Conservation (phyloP, 441 rosid species). For the Omphalea diandra region DNA sequence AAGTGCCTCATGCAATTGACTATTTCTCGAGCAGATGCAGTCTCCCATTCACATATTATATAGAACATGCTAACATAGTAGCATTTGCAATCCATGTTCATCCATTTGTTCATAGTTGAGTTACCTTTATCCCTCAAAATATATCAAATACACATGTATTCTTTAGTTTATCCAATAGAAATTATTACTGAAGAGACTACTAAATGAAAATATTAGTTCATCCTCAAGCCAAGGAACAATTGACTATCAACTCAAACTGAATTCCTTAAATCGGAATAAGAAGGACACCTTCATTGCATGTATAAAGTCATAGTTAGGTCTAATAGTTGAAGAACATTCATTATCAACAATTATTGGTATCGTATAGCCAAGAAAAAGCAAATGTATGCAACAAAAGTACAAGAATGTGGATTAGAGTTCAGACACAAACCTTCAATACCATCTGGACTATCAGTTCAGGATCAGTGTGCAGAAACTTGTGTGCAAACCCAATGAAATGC, state of each 20-base stretch:
- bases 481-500: slow-evolving; percentile 94
- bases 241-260: not conserved
- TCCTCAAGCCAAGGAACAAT: not conserved
- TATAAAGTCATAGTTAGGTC: not conserved
- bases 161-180: not conserved
- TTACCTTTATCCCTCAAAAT: not conserved
- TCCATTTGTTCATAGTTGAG: not conserved
- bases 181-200: not conserved
- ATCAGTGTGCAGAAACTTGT: slow-evolving; percentile 90
- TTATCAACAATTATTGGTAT: not conserved
- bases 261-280: not conserved
- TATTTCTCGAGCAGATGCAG: not conserved
- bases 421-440: slow-evolving; percentile 73
- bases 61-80: no score
- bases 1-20: not conserved
- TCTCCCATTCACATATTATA: not conserved
- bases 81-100: not conserved
- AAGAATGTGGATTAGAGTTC: slow-evolving; percentile 10
- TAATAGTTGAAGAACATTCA: not conserved
- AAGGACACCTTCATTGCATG: not conserved
- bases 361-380: not conserved
- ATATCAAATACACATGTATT: not conserved
- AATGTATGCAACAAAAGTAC: not conserved
- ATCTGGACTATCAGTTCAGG: slow-evolving; percentile 73
- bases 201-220: not conserved